Base-by-base conservation (phyloP, 163 green algal species). In the Scenedesmus sp. region DNA sequence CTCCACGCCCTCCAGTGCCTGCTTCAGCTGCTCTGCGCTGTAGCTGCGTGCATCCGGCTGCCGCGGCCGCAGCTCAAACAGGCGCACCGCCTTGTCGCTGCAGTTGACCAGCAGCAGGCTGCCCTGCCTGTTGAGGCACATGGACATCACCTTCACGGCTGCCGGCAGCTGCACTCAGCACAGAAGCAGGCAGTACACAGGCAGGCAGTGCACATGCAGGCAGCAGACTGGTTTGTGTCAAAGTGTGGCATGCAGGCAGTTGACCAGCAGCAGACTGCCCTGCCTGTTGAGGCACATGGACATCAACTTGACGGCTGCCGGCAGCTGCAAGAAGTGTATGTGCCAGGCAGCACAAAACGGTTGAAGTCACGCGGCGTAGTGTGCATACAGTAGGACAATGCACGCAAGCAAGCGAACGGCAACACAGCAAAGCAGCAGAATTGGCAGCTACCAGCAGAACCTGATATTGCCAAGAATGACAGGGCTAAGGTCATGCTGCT, bases 91-190 rank as follows among this genome's bases (percentile, higher is more conserved):
- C 12, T 92, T 90, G 94, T 98, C 96, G 16, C 94, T 81, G 93
- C 95, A 96, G 81, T 94, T 95, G n/a, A 94, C 92, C 70, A 98
- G 92, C 86, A 98, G 92, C 70, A 95, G 91, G 60, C 18, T 93
- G 56, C 96, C 95, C 79, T 93, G 93, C 82, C 93, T 93, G 91
- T 96, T 95, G 23, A 97, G 91, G n/a, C 26, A 60, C 85, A 98
- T 93, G 1, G 55, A 64, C 84, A 91, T 82, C 4, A 91, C 76
- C 56, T 81, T 91, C 23, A 91, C 87, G 5, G 87, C 54, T 15
- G 70, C 70, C 15, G 77, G 34, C 59, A 86, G 73, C 56, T 86
- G 73, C 79, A 73, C n/a, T 15, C 76, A 59, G 34, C 2, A n/a
- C 34, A 84, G 73, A 8, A 56, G 9, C 74, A 74, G 64, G 64